Percentiles rank a stretch among this genome's conserved stretches.
Evolutionary conservation across 805 yeast genomes (phyloP).

Genomic region (Martiniozyma abietophila): DNA sequence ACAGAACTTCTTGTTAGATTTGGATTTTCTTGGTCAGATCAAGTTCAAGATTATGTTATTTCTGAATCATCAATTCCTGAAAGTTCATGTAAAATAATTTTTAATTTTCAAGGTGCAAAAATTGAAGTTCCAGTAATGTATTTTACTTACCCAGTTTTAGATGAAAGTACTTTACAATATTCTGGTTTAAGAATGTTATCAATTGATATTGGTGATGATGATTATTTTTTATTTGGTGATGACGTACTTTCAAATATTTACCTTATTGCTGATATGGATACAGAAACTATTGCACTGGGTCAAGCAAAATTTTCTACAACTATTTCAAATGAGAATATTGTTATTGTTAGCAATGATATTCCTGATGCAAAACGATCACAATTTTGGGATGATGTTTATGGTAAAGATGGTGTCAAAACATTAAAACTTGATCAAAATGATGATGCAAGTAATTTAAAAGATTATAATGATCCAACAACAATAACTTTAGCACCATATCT

Average conservation of each 20-base stretch:
- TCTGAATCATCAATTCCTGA: constrained; percentile 27
- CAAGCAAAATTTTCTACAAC: constrained; percentile 15
- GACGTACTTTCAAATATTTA: constrained; percentile 42
- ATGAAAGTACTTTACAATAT: constrained; percentile 7
- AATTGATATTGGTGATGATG: constrained; percentile 18
- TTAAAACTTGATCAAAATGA: not conserved
- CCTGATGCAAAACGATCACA: constrained; percentile 6
- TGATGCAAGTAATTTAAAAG: not conserved
- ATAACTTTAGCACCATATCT: constrained; percentile 1
- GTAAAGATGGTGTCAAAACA: constrained; percentile 1
- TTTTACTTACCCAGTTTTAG: constrained; percentile 12
- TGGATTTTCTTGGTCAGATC: constrained; percentile 32
- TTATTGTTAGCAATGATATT: constrained; percentile 5
- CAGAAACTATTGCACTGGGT: constrained; percentile 35
- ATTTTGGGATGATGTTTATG: constrained; percentile 8
- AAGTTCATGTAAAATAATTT: constrained; percentile 24
- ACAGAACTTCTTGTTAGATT: constrained; percentile 21
- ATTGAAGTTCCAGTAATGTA: constrained; percentile 38
- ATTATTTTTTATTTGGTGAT: constrained; percentile 40
- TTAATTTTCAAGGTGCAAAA: constrained; percentile 43
- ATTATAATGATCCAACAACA: not conserved
- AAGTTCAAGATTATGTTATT: constrained; percentile 35
- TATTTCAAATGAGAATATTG: not conserved
- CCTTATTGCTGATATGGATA: constrained; percentile 45
- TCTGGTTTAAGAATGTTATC: constrained; percentile 10